Evolutionary conservation across 2,329 filamentous ascomycete species (phyloP).

Genomic region (Penicillium aurantiogriseum): DNA sequence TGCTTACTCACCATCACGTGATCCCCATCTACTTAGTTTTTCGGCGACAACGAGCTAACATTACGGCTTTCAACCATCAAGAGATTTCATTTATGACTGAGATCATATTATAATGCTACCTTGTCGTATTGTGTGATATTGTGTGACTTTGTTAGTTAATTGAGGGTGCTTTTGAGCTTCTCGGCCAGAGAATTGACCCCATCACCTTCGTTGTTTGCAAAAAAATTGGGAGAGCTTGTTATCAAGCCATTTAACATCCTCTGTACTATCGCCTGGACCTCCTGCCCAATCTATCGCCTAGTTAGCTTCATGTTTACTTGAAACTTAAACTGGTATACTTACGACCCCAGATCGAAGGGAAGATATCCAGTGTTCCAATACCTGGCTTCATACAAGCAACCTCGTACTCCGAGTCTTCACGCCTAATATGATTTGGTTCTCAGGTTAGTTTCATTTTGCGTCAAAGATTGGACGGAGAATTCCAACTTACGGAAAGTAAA

Average conservation of each 20-base stretch:
- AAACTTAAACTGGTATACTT: constrained; percentile 27
- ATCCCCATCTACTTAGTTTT: background rate
- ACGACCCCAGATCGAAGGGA: constrained; percentile 66
- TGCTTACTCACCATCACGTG: constrained; percentile 26
- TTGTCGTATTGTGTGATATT: too few species aligned
- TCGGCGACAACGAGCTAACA: background rate
- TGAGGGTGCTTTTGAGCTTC: constrained; percentile 5
- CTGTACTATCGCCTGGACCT: constrained; percentile 67
- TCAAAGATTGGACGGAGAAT: background rate
- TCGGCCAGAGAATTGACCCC: background rate
- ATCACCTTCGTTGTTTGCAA: constrained; percentile 31
- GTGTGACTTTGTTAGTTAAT: background rate
- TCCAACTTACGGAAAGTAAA: constrained; percentile 69
- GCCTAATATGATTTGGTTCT: constrained; percentile 42
- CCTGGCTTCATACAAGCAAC: constrained; percentile 62
- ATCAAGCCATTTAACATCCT: constrained; percentile 72
- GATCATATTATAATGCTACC: background rate
- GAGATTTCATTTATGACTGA: background rate
- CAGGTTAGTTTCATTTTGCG: background rate
- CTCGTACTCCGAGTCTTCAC: constrained; percentile 75
- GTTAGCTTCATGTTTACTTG: constrained; percentile 9
- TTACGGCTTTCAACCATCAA: background rate
- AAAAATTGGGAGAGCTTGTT: constrained; percentile 57
- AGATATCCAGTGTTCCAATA: constrained; percentile 54
- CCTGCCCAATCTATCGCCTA: constrained; percentile 55